Conservation (phyloP, 176 grass and related monocot species). For the Oryza australiensis region DNA sequence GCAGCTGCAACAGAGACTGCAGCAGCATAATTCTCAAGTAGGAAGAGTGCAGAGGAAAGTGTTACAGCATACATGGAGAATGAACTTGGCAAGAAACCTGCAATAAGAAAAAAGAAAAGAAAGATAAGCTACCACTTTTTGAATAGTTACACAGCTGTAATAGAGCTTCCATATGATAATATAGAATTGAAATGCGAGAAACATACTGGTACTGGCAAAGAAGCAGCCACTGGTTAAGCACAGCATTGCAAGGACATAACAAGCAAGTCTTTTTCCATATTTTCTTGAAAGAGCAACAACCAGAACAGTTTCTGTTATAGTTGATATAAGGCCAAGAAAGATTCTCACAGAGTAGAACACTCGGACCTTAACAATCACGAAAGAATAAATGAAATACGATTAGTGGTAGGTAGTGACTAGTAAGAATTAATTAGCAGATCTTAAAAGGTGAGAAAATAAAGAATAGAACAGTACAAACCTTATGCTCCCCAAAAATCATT, state of each 20-base stretch:
- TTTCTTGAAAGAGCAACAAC: slow-evolving; percentile 89
- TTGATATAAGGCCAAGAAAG: slow-evolving; percentile 96
- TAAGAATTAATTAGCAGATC: slow-evolving; percentile 8
- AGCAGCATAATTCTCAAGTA: slow-evolving; percentile 78
- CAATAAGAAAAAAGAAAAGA: slow-evolving; percentile 7
- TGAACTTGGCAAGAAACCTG: slow-evolving; percentile 98
- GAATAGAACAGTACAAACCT: slow-evolving; percentile 53
- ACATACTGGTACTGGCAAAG: slow-evolving; percentile 97
- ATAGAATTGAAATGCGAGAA: slow-evolving; percentile 34
- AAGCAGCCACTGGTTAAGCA: slow-evolving; percentile 97
- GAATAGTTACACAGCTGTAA: slow-evolving; percentile 22
- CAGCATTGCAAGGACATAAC: slow-evolving; percentile 90
- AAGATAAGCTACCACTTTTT: slow-evolving; percentile 2
- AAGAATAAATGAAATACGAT: slow-evolving; percentile 30
- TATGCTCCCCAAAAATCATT: slow-evolving; percentile 71
- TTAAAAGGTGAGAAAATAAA: slow-evolving; percentile 24
- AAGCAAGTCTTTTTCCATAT: slow-evolving; percentile 92
- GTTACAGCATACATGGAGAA: slow-evolving; percentile 99
- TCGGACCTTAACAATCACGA: slow-evolving; percentile 54
- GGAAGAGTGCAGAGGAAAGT: slow-evolving; percentile 87
- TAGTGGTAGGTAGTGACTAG: neutral
- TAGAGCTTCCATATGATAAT: slow-evolving; percentile 7
- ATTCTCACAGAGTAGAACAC: slow-evolving; percentile 94
- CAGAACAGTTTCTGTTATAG: slow-evolving; percentile 80
- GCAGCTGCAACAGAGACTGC: slow-evolving; percentile 77